Evolutionary conservation across 345 rosid species (phyloP).

Genomic region (Microcos paniculata): DNA sequence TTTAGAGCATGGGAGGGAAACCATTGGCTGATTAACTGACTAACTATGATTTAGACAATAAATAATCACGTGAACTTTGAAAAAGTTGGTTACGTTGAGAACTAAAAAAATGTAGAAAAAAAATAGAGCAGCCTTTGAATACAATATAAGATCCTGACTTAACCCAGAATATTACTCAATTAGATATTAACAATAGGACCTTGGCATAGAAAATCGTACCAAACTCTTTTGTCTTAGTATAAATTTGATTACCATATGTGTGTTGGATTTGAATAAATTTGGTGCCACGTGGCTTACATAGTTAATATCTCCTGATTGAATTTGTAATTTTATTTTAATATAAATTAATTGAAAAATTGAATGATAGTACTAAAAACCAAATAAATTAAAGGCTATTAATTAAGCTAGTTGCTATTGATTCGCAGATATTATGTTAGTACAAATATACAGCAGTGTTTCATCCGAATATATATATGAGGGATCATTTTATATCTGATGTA

Average conservation of each 20-base stretch:
- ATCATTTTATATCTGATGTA: too few relatives aligned
- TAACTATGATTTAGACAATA: background rate
- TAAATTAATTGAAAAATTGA: too few relatives aligned
- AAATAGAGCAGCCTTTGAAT: background rate
- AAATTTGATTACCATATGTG: background rate
- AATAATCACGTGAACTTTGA: background rate
- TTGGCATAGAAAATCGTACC: background rate
- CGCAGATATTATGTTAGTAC: too few relatives aligned
- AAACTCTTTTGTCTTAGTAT: background rate
- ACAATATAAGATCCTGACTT: background rate
- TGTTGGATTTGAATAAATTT: background rate
- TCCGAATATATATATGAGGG: too few relatives aligned
- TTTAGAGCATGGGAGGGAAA: background rate
- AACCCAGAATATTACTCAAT: background rate
- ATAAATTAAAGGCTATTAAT: too few relatives aligned
- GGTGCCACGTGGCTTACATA: background rate
- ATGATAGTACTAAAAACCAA: too few relatives aligned
- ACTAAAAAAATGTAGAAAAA: background rate
- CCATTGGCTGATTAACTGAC: background rate
- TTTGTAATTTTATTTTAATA: too few relatives aligned
- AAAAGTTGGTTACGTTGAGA: background rate
- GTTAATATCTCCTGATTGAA: too few relatives aligned
- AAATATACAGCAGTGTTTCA: too few relatives aligned
- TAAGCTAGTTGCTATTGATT: too few relatives aligned
- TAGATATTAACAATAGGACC: background rate